Evolutionary conservation across 768 basidiomycete genomes (phyloP), one percentile per base, ranked within the genome.

Genomic region (Lentinula edodes): DNA sequence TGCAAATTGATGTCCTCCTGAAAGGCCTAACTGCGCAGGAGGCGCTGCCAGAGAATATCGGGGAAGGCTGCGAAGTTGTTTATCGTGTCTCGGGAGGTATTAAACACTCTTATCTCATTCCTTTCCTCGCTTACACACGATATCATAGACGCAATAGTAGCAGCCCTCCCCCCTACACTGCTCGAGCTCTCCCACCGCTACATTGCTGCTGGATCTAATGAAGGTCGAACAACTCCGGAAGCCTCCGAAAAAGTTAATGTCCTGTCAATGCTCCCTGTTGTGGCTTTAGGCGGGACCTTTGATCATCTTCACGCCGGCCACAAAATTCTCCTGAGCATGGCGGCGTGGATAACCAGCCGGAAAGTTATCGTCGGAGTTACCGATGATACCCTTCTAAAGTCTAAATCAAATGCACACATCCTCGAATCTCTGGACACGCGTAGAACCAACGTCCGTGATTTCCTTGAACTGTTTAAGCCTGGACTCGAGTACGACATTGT

Each of bases 221-320:
- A 58, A 36, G 23, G 34, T 36, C n/a, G 35, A 36, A 36, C 23
- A 16, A n/a, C 58, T 16, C 58, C 41, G 55, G 55, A 56, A 56
- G 23, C 53, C 23, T 58, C 57, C 13, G 58, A 59, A 52, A 9
- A 48, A 42, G 39, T 39, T 43, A 34, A 50, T 46, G 16, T 66
- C 75, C 13, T 62, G 75, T 16, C 63, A 71, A 45, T 79, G 77
- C 82, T 76, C 69, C 89, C 88, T 12, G 90, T 93, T 56, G 84
- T 89, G n/a, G 90, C 86, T 0, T 80, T 98, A 7, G 96, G 97
- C 6, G 97, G 97, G 0, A 98, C 97, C 0, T 98, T 98, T 73
- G 97, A 99, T 74, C 97, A 98, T 72, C 83, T 99, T 15, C 97
- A 99, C 70, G 86, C 94, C 3, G 97, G 96, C 0, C 97, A 99